Percentiles rank a stretch among this genome's conserved stretches.
Conservation (phyloP, 768 basidiomycete species). For the Sarcodon aspratus region DNA sequence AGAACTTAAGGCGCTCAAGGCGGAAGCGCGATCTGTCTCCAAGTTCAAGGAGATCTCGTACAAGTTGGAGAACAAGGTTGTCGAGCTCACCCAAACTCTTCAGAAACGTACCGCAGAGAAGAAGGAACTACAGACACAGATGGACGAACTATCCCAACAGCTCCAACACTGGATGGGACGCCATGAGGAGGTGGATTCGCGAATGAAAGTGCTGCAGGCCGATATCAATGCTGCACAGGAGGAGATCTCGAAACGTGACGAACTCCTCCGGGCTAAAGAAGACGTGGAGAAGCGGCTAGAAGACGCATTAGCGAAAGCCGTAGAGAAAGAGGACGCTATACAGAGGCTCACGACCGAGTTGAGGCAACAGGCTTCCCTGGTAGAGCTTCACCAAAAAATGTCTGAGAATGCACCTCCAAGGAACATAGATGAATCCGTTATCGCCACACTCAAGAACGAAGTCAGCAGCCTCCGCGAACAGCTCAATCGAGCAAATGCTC, state of each 20-base stretch:
- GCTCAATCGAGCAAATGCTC: constrained; percentile 88
- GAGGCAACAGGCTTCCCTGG: constrained; percentile 53
- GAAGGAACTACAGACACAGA: constrained; percentile 70
- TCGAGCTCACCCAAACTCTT: constrained; percentile 90
- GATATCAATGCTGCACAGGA: constrained; percentile 62
- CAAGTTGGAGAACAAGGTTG: constrained; percentile 96
- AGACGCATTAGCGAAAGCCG: constrained; percentile 58
- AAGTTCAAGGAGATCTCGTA: constrained; percentile 99
- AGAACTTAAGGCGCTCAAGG: constrained; percentile 71
- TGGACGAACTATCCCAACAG: constrained; percentile 75
- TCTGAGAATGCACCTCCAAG: constrained; percentile 54
- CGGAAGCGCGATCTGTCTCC: constrained; percentile 92
- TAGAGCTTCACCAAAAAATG: constrained; percentile 67
- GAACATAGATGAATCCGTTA: constrained; percentile 79
- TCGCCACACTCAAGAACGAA: constrained; percentile 84
- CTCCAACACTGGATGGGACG: constrained; percentile 76
- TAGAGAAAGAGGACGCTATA: constrained; percentile 80
- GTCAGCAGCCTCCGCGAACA: constrained; percentile 90
- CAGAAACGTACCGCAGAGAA: constrained; percentile 88
- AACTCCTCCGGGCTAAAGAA: constrained; percentile 62
- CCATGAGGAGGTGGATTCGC: constrained; percentile 77
- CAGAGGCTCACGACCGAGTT: constrained; percentile 74
- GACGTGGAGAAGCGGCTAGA: constrained; percentile 74
- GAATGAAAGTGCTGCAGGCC: constrained; percentile 58
- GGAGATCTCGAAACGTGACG: constrained; percentile 61